Evolutionary conservation across 1,139 yeast species (phyloP).

Genomic region (Candida sp.): DNA sequence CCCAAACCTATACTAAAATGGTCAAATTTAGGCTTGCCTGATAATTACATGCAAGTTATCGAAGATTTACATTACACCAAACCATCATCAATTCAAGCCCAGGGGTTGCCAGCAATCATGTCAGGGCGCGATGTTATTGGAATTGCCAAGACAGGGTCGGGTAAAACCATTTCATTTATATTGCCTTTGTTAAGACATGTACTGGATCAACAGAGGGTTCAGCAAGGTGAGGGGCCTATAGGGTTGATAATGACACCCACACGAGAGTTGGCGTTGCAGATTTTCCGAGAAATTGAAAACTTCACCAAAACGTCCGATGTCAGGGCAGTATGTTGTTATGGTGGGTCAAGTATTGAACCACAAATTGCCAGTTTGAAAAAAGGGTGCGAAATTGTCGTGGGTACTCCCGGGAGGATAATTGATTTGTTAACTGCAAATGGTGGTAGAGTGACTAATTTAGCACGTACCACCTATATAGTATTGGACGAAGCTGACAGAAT

Average conservation of each 20-base stretch:
- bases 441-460: slow-evolving; percentile 72
- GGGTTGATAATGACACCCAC: slow-evolving; percentile 89
- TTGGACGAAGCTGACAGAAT: slow-evolving; percentile 96
- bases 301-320: slow-evolving; percentile 52
- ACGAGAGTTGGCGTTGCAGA: slow-evolving; percentile 87
- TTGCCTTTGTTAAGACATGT: slow-evolving; percentile 84
- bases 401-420: slow-evolving; percentile 95
- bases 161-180: slow-evolving; percentile 87
- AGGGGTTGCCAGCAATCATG: slow-evolving; percentile 89
- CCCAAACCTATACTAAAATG: slow-evolving; percentile 74
- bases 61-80: slow-evolving; percentile 45
- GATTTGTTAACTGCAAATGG: slow-evolving; percentile 83
- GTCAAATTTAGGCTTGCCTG: slow-evolving; percentile 79
- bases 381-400: slow-evolving; percentile 81
- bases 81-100: slow-evolving; percentile 91
- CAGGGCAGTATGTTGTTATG: slow-evolving; percentile 77
- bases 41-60: slow-evolving; percentile 51
- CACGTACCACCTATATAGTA: slow-evolving; percentile 74
- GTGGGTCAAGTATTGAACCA: slow-evolving; percentile 84
- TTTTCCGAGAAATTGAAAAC: slow-evolving; percentile 60
- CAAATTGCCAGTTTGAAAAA: slow-evolving; percentile 80
- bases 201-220: slow-evolving; percentile 60
- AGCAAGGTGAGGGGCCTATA: slow-evolving; percentile 65
- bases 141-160: slow-evolving; percentile 96
- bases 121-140: slow-evolving; percentile 90